Base-by-base conservation (phyloP, 1,284 basidiomycete species). In the Ganoderma sinense region DNA sequence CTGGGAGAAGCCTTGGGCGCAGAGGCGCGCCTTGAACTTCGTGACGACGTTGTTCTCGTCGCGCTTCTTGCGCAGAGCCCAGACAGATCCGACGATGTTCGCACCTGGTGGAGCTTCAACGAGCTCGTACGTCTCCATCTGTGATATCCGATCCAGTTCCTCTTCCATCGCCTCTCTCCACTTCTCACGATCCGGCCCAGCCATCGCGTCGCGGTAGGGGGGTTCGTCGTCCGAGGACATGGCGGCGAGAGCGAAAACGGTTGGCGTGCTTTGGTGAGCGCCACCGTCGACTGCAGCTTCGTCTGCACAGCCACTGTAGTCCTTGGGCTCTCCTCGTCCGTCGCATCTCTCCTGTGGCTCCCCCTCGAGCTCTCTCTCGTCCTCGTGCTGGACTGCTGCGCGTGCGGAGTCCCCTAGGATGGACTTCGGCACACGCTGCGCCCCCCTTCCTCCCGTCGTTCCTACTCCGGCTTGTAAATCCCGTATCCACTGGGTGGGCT, bases 1-100 rank as follows among this genome's bases (percentile, higher is more conserved):
- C 69, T 88, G 86, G 0, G 73, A 74, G 73, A 82, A 87, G 1
- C 85, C 86, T 55, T 83, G 80, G 0, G 83, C 84, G 7, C 82
- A 82, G 3, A 85, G 75, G 0, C 83, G 66, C 0, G 80, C 83
- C 74, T 86, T 85, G 77, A 78, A 78, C 43, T 78, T 76, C 40
- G 68, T 67, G 20, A 82, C 62, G 18, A 53, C 51, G 67, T 66
- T 82, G 62, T 82, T 74, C 14, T 77, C 69, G 65, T 82, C 76
- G 26, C 73, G 74, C 75, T 87, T 87, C 55, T 79, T 72, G 59
- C 77, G 80, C 72, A 83, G 84, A 11, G 85, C 84, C 77, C 78
- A 82, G 20, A 74, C 71, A 5, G 61, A 65, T 43, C 69, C 70
- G 53, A 71, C 67, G 53, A 64, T 67, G n/a, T 69, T 66, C 1